phyloP scores from a whole-genome alignment of 2,329 filamentous ascomycete genomes.

The Geosmithia putterillii region DNA sequence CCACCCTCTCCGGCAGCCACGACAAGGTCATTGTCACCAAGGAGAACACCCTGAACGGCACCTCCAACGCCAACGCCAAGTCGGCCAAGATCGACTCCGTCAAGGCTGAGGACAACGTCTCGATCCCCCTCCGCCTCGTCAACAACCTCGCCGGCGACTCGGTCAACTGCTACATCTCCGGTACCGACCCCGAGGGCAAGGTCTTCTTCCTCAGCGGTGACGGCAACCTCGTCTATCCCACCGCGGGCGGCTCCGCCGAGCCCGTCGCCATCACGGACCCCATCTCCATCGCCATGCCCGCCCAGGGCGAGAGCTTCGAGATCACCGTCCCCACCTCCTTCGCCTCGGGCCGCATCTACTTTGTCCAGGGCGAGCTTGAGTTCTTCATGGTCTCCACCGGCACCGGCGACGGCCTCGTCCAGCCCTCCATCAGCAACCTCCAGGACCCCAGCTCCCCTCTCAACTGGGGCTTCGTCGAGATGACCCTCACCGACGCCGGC shows the following conservation, averaged over 20 bases:
- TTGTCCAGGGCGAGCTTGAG: slow-evolving; percentile 25
- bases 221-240: slow-evolving; percentile 28
- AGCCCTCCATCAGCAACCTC: slow-evolving; percentile 32
- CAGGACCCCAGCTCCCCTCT: slow-evolving; percentile 27
- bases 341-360: slow-evolving; percentile 29
- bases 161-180: slow-evolving; percentile 32
- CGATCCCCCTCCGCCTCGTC: slow-evolving; percentile 19
- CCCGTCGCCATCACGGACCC: slow-evolving; percentile 24
- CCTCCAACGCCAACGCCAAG: slow-evolving; percentile 8
- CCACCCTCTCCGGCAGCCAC: slow-evolving; percentile 16
- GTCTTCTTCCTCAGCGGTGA: slow-evolving; percentile 30
- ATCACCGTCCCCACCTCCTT: slow-evolving; percentile 27
- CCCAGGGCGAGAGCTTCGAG: slow-evolving; percentile 19
- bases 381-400: slow-evolving; percentile 26
- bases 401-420: slow-evolving; percentile 25
- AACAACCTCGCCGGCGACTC: slow-evolving; percentile 27
- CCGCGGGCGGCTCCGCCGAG: slow-evolving; percentile 16
- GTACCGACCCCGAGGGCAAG: slow-evolving; percentile 22
- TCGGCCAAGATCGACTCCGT: slow-evolving; percentile 3
- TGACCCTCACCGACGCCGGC: slow-evolving; percentile 26
- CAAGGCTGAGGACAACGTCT: slow-evolving; percentile 1
- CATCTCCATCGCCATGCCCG: slow-evolving; percentile 29
- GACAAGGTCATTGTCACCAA: slow-evolving; percentile 21
- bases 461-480: slow-evolving; percentile 38
- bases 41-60: slow-evolving; percentile 26